A percentile compares a stretch with the other conserved stretches of the same genome.
These are phyloP conservation scores for Kwoniella sp. DNA, from an alignment of 768 basidiomycete genomes.

Conservation along the genomic window DNA sequence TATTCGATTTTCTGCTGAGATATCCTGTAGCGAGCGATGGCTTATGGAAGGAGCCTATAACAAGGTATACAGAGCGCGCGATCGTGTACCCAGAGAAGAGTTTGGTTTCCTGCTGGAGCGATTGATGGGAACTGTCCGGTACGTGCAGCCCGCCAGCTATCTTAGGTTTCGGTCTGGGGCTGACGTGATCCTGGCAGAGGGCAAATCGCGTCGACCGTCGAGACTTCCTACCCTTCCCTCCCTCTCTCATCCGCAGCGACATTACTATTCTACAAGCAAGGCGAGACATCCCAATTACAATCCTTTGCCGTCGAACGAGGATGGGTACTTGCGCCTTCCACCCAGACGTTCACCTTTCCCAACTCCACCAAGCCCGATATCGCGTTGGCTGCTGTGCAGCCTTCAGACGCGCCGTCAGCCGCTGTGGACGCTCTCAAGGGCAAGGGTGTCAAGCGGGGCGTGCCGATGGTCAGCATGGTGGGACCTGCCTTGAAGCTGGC, in stretches of 20 bases:
- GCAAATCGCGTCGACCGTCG: conserved; percentile 96
- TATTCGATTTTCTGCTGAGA: background rate
- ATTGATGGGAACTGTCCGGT: conserved; percentile 91
- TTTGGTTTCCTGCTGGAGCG: conserved; percentile 92
- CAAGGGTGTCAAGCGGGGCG: conserved; percentile 26
- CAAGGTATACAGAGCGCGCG: conserved; percentile 93
- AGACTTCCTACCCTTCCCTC: conserved; percentile 84
- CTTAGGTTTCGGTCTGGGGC: background rate
- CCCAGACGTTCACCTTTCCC: conserved; percentile 68
- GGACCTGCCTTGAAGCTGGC: conserved; percentile 48
- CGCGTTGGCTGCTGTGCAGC: conserved; percentile 17
- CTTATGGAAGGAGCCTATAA: conserved; percentile 98
- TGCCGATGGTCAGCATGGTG: conserved; percentile 44
- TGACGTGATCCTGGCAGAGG: conserved; percentile 61
- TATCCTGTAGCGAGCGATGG: conserved; percentile 66
- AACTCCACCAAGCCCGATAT: conserved; percentile 36
- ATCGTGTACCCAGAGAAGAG: conserved; percentile 86
- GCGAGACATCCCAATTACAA: conserved; percentile 59
- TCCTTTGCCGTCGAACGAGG: conserved; percentile 78
- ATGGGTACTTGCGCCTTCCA: conserved; percentile 62
- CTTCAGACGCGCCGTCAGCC: conserved; percentile 2
- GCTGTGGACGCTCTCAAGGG: conserved; percentile 16
- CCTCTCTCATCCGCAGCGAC: conserved; percentile 85
- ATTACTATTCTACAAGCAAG: conserved; percentile 81
- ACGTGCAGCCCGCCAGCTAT: conserved; percentile 40